phyloP scores from a whole-genome alignment of 2,329 filamentous ascomycete species.

The Teratosphaeria epicoccoides region DNA sequence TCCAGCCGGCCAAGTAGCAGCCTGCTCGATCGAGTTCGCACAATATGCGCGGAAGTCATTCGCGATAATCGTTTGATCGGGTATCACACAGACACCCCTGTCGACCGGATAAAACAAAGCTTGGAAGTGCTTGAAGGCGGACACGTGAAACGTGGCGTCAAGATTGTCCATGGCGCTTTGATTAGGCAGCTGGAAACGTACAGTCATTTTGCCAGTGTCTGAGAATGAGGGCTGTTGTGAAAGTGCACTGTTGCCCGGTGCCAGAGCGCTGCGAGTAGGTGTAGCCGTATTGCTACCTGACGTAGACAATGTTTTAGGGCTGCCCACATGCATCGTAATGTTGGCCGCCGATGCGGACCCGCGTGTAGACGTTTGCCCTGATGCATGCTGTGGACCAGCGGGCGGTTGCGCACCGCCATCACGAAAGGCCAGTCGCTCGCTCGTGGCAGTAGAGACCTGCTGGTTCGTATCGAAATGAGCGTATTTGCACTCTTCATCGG shows the following conservation, averaged over 20 bases:
- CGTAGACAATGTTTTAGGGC: no score
- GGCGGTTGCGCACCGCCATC: background rate
- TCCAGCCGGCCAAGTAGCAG: slow-evolving; percentile 3
- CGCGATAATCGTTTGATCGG: slow-evolving; percentile 8
- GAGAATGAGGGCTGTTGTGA: background rate
- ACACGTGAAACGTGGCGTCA: slow-evolving; percentile 3
- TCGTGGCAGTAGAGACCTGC: background rate
- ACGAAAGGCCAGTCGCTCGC: background rate
- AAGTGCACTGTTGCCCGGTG: no score
- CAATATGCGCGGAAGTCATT: slow-evolving; percentile 8
- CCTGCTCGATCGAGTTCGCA: background rate
- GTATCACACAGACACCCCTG: slow-evolving; percentile 1
- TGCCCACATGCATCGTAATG: no score
- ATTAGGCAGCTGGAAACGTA: no score
- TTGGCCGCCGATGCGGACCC: background rate
- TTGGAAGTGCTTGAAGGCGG: background rate
- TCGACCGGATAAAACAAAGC: slow-evolving; percentile 1
- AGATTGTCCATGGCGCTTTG: background rate
- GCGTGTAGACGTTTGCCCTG: background rate
- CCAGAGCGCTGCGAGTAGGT: background rate
- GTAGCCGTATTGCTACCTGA: slow-evolving; percentile 7
- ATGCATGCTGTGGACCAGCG: background rate
- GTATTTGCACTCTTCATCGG: slow-evolving; percentile 12
- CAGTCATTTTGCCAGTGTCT: no score
- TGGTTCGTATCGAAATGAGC: slow-evolving; percentile 15